Percentiles rank a stretch among this genome's conserved stretches.
These are phyloP conservation scores for Comarum palustre DNA, from an alignment of 306 rosid species.

Conservation along the genomic window DNA sequence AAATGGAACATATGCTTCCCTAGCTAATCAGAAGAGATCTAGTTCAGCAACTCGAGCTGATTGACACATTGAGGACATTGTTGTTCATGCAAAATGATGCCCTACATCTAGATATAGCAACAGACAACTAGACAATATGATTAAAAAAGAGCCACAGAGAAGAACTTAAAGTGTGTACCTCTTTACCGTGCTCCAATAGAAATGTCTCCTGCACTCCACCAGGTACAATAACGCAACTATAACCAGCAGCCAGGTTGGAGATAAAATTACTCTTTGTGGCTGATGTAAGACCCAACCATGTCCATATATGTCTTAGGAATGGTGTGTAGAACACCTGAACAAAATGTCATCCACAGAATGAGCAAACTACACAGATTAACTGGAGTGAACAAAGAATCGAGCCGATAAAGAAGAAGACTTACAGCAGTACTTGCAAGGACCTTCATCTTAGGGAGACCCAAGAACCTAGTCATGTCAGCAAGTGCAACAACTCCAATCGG, in stretches of 20 bases:
- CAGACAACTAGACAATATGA: background rate
- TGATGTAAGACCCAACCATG: slow-evolving; percentile 86
- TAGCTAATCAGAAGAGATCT: slow-evolving; percentile 1
- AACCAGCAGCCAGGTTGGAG: slow-evolving; percentile 61
- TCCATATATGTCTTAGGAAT: slow-evolving; percentile 91
- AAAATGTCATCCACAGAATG: slow-evolving; percentile 9
- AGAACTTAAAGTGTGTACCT: slow-evolving; percentile 41
- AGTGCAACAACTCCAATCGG: slow-evolving; percentile 83
- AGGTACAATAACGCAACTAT: slow-evolving; percentile 83
- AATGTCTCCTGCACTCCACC: slow-evolving; percentile 96
- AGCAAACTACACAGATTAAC: slow-evolving; percentile 7
- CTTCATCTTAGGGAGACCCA: slow-evolving; percentile 85
- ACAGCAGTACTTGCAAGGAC: slow-evolving; percentile 96
- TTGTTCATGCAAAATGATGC: background rate
- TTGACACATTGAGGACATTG: background rate
- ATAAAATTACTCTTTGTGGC: slow-evolving; percentile 64
- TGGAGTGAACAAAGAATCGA: background rate
- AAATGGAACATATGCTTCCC: background rate
- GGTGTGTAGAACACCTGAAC: slow-evolving; percentile 82
- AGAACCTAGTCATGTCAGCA: slow-evolving; percentile 76
- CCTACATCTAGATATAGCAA: slow-evolving; percentile 8
- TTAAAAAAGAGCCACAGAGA: background rate
- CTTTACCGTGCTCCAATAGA: slow-evolving; percentile 67
- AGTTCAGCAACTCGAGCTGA: background rate
- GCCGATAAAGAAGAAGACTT: slow-evolving; percentile 34